Evolutionary conservation across 306 rosid species (phyloP), one percentile per base, ranked within the genome.

Genomic region (Morella rubra): DNA sequence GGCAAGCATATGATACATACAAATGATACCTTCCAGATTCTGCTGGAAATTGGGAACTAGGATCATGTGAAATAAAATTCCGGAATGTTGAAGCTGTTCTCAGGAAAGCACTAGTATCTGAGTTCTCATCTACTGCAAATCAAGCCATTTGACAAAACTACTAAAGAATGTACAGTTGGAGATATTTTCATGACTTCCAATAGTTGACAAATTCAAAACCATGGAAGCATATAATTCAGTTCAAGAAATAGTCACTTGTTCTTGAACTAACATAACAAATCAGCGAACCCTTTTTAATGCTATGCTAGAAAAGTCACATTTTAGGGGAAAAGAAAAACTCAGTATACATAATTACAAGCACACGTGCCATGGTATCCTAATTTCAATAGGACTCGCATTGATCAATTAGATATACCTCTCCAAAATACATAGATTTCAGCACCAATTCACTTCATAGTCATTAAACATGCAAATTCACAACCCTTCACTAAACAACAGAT

Each of bases 11-110:
- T 14, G 98, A 92, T 79, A 90, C 52, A 50, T 90, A 95, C 44
- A 95, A 86, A 85, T 95, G 98, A 84, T 95, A 95, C 78, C 98
- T 89, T 73, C 96, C 96, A 5, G 93, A 67, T 75, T 90, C 97
- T 1, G 93, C 87, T 6, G 90, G 91, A 80, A 92, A 92, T 15
- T 82, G 85, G 41, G 96, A 87, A 65, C 77, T 74, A 1, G 82
- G 87, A 55, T 88, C 91, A 71, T 78, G 81, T 1, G 93, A 90
- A 81, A 95, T 78, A 18, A 86, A 77, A 73, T 84, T 86, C 10
- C 97, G 85, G 58, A 89, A 90, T 32, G 93, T 84, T 22, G 97
- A 95, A 80, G 97, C 97, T 42, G 96, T 79, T 85, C 96, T 90
- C 74, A 64, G 59, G 77, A 95, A 95, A 13, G 98, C 98, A 64